phyloP scores from a whole-genome alignment of 495 filamentous ascomycete genomes.

The Penicillium dipodomyicola region DNA sequence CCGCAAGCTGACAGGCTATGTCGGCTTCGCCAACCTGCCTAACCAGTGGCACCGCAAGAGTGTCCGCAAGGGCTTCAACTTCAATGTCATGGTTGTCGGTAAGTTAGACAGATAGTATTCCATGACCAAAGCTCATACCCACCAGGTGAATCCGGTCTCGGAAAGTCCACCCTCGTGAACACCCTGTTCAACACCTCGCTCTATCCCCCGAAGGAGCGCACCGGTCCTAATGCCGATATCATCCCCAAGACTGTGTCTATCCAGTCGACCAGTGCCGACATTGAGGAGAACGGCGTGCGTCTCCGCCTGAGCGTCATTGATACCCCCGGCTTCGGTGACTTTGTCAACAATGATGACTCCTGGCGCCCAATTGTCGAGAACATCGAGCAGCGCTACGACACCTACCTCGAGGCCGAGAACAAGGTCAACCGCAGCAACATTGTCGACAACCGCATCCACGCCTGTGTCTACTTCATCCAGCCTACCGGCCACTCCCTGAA shows the following conservation, averaged over 20 bases:
- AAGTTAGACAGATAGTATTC: slow-evolving; percentile 35
- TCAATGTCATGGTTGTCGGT: slow-evolving; percentile 99
- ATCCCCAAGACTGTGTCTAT: slow-evolving; percentile 99
- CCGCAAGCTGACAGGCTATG: slow-evolving; percentile 96
- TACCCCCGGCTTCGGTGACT: slow-evolving; percentile 97
- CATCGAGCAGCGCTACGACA: slow-evolving; percentile 97
- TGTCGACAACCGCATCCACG: slow-evolving; percentile 96
- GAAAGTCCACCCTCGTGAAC: slow-evolving; percentile 99
- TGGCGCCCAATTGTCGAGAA: slow-evolving; percentile 99
- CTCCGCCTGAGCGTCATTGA: slow-evolving; percentile 96
- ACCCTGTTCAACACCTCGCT: slow-evolving; percentile 99
- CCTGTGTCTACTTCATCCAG: slow-evolving; percentile 99
- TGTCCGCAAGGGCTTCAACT: slow-evolving; percentile 99
- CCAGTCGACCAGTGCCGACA: slow-evolving; percentile 97
- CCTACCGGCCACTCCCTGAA: slow-evolving; percentile 99
- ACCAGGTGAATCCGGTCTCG: slow-evolving; percentile 94
- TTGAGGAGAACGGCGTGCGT: slow-evolving; percentile 98
- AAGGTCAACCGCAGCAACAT: slow-evolving; percentile 99
- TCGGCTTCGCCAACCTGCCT: slow-evolving; percentile 96
- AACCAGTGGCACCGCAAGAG: slow-evolving; percentile 99
- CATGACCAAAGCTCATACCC: slow-evolving; percentile 6
- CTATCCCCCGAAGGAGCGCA: slow-evolving; percentile 97
- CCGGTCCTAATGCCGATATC: slow-evolving; percentile 93
- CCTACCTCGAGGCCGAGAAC: slow-evolving; percentile 98
- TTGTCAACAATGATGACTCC: slow-evolving; percentile 99